These are phyloP conservation scores for Venturia oleaginea DNA, from an alignment of 2,329 filamentous ascomycete genomes.

Conservation along the genomic window DNA sequence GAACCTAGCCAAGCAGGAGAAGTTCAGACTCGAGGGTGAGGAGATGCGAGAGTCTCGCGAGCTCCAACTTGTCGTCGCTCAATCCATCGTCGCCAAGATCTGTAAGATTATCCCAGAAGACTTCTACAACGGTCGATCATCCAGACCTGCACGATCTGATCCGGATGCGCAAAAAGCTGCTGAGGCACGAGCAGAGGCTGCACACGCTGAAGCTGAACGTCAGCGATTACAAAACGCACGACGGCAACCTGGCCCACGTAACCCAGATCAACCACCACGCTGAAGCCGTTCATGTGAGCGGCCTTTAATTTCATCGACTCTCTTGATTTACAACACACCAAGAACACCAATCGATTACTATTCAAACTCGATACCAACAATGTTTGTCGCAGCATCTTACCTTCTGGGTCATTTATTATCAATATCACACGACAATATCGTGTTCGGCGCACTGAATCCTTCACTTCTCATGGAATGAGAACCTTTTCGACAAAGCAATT, in stretches of 20 bases:
- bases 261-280: constrained; percentile 26
- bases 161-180: constrained; percentile 39
- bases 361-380: background rate
- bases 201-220: constrained; percentile 22
- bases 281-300: background rate
- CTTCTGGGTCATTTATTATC: too few relatives aligned
- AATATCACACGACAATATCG: background rate
- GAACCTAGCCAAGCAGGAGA: constrained; percentile 78
- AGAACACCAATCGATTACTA: background rate
- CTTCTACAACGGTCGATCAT: constrained; percentile 7
- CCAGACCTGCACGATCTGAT: constrained; percentile 23
- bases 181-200: constrained; percentile 31
- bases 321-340: background rate
- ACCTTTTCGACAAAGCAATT: background rate
- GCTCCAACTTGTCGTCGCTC: constrained; percentile 63
- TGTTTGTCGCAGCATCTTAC: too few relatives aligned
- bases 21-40: constrained; percentile 72
- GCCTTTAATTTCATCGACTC: background rate
- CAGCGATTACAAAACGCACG: constrained; percentile 28
- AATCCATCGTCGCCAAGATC: constrained; percentile 63
- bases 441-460: background rate
- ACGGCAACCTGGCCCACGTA: constrained; percentile 27
- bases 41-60: constrained; percentile 68
- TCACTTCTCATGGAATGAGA: background rate
- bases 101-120: constrained; percentile 50